phyloP scores from a whole-genome alignment of 352 stramenopile genomes.

The Globisporangium paroecandrum region DNA sequence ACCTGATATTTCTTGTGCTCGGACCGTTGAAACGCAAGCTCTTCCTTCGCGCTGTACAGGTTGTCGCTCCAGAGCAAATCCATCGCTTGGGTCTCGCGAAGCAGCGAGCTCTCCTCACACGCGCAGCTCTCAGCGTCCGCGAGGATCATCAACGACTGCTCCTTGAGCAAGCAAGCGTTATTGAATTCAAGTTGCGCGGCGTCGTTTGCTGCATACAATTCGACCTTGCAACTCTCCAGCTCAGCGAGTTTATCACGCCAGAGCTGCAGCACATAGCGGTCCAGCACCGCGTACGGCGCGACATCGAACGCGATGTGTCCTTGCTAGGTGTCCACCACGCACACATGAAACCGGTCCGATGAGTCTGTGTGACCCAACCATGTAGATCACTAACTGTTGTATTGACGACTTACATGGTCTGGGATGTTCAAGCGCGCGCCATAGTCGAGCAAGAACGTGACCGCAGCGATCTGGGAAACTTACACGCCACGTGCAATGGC shows the following conservation, averaged over 20 bases:
- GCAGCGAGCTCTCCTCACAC: constrained; percentile 21
- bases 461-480: constrained; percentile 37
- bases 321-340: constrained; percentile 22
- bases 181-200: constrained; percentile 19
- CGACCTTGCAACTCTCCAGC: constrained; percentile 19
- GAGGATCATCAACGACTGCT: constrained; percentile 31
- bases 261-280: constrained; percentile 36
- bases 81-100: constrained; percentile 18
- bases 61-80: constrained; percentile 30
- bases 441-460: constrained; percentile 34
- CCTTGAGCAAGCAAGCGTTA: constrained; percentile 16
- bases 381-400: constrained; percentile 8
- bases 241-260: constrained; percentile 20
- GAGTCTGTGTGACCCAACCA: neutral
- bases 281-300: constrained; percentile 36
- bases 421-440: constrained; percentile 43
- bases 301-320: constrained; percentile 49
- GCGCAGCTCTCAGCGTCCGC: constrained; percentile 34
- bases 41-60: constrained; percentile 14
- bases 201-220: constrained; percentile 20
- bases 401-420: constrained; percentile 29
- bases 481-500: constrained; percentile 54
- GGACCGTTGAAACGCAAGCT: constrained; percentile 18
- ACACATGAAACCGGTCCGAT: neutral
- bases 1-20: constrained; percentile 21